Evolutionary conservation across 495 filamentous ascomycete genomes (phyloP).

Genomic region (Penicillium maclennaniae): DNA sequence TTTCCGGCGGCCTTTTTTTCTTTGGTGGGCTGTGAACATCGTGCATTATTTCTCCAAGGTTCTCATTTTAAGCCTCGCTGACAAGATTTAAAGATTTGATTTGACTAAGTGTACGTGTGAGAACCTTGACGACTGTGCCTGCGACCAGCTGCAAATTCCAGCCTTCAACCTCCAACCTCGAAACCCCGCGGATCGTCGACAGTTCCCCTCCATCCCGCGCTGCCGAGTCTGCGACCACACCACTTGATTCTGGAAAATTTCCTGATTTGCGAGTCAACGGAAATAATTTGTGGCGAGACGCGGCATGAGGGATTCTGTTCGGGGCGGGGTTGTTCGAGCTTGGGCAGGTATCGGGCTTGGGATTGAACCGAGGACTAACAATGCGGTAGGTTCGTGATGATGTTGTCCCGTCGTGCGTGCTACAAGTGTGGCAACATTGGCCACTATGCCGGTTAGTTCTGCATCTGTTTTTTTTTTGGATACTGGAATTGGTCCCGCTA

Average conservation of each 20-base stretch:
- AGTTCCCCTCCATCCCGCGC: conserved; percentile 10
- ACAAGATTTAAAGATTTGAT: conserved; percentile 13
- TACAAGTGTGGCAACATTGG: conserved; percentile 99
- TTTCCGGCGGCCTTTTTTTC: conserved; percentile 17
- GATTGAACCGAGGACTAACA: conserved; percentile 5
- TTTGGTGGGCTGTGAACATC: conserved; percentile 33
- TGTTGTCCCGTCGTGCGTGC: conserved; percentile 94
- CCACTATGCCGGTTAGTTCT: conserved; percentile 78
- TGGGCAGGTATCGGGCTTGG: neutral
- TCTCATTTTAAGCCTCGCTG: conserved; percentile 22
- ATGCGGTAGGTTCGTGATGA: conserved; percentile 61
- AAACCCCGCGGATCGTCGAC: conserved; percentile 12
- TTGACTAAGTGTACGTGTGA: conserved; percentile 24
- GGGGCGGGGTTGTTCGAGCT: neutral
- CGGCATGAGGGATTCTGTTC: neutral
- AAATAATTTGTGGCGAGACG: neutral
- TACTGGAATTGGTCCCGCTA: conserved; percentile 3
- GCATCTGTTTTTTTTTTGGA: conserved; percentile 1
- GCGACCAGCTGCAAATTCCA: too few relatives aligned
- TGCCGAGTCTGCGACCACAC: neutral
- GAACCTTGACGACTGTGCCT: neutral
- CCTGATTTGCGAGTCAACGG: neutral
- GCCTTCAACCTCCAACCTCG: neutral
- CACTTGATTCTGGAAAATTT: neutral
- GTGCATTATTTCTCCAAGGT: conserved; percentile 28